Conservation (phyloP, 441 rosid genomes). For the Pelargonium fulgidum region DNA sequence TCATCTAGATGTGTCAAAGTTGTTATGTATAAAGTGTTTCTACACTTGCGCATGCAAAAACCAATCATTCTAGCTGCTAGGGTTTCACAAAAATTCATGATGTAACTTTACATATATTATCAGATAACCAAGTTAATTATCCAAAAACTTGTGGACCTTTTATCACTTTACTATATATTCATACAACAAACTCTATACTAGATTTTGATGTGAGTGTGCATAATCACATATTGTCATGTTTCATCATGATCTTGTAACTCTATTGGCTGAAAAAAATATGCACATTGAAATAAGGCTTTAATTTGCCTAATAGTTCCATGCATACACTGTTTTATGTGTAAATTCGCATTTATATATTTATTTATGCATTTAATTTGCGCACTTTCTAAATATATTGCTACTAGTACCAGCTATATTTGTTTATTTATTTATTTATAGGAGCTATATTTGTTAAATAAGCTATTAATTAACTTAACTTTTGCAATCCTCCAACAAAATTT, state of each 20-base stretch:
- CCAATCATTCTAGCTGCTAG: conserved; percentile 1
- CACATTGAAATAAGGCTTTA: neutral
- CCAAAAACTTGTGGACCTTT: neutral
- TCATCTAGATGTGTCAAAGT: neutral
- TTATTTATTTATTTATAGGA: no score
- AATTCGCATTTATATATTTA: no score
- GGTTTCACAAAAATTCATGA: neutral
- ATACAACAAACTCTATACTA: neutral
- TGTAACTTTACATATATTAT: neutral
- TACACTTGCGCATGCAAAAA: neutral
- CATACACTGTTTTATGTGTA: neutral
- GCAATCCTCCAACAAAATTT: neutral
- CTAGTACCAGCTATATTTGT: no score
- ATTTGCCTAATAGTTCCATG: neutral
- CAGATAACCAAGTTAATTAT: neutral
- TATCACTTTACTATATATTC: neutral
- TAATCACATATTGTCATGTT: neutral
- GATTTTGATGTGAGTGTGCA: neutral
- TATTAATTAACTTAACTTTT: neutral
- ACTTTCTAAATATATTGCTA: no score
- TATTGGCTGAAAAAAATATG: neutral
- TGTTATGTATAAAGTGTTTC: neutral
- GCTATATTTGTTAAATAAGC: neutral
- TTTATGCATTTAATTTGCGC: no score
- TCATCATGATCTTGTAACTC: neutral